Percentiles rank a stretch among this genome's conserved stretches.
Conservation (phyloP, 495 filamentous ascomycete species). For the Pyrenula massariospora region DNA sequence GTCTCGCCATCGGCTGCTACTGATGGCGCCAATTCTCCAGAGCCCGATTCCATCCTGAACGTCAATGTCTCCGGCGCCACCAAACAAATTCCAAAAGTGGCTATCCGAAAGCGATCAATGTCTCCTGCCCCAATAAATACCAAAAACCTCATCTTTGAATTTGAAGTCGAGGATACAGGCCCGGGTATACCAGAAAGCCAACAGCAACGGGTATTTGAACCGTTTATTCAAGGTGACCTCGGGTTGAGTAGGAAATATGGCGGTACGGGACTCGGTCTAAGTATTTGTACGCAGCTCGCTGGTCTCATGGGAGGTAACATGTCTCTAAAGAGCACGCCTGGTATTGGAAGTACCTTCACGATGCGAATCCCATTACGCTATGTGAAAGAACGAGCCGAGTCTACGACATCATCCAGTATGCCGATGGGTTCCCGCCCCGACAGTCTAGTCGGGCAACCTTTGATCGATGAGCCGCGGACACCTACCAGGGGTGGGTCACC, state of each 20-base stretch:
- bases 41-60: constrained; percentile 22
- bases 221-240: constrained; percentile 85
- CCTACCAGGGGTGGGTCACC: constrained; percentile 15
- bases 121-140: constrained; percentile 50
- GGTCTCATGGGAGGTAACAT: constrained; percentile 73
- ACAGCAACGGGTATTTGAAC: constrained; percentile 78
- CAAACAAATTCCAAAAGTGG: constrained; percentile 34
- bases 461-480: constrained; percentile 12
- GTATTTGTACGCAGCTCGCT: constrained; percentile 79
- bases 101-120: constrained; percentile 40
- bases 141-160: constrained; percentile 59
- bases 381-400: constrained; percentile 51
- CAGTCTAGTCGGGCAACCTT: constrained; percentile 7
- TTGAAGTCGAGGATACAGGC: constrained; percentile 81
- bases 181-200: constrained; percentile 75
- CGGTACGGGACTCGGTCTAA: constrained; percentile 81
- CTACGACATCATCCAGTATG: constrained; percentile 16
- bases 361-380: constrained; percentile 77
- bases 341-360: constrained; percentile 68
- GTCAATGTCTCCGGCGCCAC: constrained; percentile 45
- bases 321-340: constrained; percentile 56
- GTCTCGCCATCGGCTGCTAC: constrained; percentile 3
- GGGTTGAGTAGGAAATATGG: constrained; percentile 82
- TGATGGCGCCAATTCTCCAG: constrained; percentile 1
- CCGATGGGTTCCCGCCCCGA: constrained; percentile 3